These are phyloP conservation scores for Euphorbia peplus DNA, from an alignment of 345 rosid genomes.

Conservation along the genomic window DNA sequence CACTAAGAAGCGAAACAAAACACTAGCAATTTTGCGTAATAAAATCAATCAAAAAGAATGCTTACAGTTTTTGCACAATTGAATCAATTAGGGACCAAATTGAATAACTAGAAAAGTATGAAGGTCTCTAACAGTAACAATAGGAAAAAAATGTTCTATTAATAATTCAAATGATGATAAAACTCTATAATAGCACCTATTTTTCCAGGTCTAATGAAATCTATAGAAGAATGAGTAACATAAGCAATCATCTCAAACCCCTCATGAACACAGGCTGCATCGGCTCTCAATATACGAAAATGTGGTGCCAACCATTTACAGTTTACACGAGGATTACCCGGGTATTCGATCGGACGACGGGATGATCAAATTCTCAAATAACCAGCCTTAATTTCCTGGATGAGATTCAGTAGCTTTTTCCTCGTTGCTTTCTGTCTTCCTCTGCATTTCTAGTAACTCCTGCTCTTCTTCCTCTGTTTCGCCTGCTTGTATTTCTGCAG, in stretches of 20 bases:
- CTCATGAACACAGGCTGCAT: background rate
- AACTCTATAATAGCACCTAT: background rate
- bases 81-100: background rate
- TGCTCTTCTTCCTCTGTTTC: slow-evolving; percentile 63
- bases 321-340: background rate
- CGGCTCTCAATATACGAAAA: background rate
- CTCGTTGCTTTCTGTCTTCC: slow-evolving; percentile 31
- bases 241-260: background rate
- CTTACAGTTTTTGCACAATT: no score
- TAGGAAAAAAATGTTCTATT: background rate
- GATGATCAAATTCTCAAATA: background rate
- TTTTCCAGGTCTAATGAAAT: slow-evolving; percentile 1
- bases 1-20: background rate
- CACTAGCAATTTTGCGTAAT: background rate
- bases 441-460: slow-evolving; percentile 73
- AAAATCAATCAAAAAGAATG: no score
- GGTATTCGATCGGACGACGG: background rate
- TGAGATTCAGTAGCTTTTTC: slow-evolving; percentile 24
- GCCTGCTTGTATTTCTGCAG: slow-evolving; percentile 34
- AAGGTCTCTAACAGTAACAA: no score
- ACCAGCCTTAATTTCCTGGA: slow-evolving; percentile 10
- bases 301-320: background rate
- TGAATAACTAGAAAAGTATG: background rate
- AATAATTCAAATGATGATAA: background rate
- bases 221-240: background rate